These are phyloP conservation scores for Ogataea trehaloabstinens DNA, from an alignment of 805 yeast species.

Conservation along the genomic window DNA sequence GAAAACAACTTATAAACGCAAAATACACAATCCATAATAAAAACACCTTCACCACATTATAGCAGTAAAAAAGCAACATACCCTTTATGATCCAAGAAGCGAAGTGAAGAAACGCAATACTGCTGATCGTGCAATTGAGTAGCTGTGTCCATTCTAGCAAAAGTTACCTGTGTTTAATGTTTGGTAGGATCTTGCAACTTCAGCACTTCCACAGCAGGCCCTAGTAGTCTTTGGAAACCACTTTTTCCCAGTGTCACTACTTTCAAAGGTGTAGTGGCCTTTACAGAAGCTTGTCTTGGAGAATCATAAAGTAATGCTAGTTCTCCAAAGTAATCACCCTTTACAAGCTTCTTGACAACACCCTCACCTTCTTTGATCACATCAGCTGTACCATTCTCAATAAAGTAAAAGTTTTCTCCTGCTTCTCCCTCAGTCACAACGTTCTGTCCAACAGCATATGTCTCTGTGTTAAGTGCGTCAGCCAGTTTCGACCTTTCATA, in stretches of 20 bases:
- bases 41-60: background rate
- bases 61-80: no score
- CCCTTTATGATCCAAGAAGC: no score
- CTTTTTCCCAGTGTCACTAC: slow-evolving; percentile 91
- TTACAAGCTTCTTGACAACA: slow-evolving; percentile 53
- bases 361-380: slow-evolving; percentile 65
- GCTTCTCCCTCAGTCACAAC: slow-evolving; percentile 85
- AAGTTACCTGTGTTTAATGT: slow-evolving; percentile 7
- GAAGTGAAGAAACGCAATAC: background rate
- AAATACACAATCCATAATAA: background rate
- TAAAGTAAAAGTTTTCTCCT: slow-evolving; percentile 72
- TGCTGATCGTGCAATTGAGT: no score
- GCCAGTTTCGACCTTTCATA: slow-evolving; percentile 91
- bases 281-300: slow-evolving; percentile 93
- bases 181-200: slow-evolving; percentile 82
- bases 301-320: slow-evolving; percentile 86
- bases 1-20: background rate
- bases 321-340: slow-evolving; percentile 96
- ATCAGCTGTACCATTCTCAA: slow-evolving; percentile 80
- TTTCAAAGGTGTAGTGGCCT: slow-evolving; percentile 68
- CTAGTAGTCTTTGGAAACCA: slow-evolving; percentile 90
- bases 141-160: no score
- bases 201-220: slow-evolving; percentile 89
- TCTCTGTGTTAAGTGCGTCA: slow-evolving; percentile 84
- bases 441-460: slow-evolving; percentile 64